Evolutionary conservation across 2,329 filamentous ascomycete genomes (phyloP).

Genomic region (Cadophora sp.): DNA sequence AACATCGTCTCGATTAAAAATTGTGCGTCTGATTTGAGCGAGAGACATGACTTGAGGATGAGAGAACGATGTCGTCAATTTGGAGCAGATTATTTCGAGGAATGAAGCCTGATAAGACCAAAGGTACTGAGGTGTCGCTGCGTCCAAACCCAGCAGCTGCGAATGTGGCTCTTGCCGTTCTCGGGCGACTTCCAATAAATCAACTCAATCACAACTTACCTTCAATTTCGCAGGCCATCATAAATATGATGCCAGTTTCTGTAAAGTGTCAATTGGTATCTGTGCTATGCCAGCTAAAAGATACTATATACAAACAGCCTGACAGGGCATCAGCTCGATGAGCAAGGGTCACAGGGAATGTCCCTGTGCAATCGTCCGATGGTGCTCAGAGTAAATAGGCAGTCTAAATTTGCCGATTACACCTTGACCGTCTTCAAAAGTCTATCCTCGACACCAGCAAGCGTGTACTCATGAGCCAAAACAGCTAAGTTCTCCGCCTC

Average conservation of each 20-base stretch:
- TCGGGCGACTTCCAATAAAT: neutral
- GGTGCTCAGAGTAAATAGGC: neutral
- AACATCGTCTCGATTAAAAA: neutral
- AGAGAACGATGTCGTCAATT: neutral
- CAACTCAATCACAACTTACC: neutral
- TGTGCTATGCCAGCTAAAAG: neutral
- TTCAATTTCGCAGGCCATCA: neutral
- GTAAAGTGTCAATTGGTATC: neutral
- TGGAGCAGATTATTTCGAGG: neutral
- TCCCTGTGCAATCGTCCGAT: neutral
- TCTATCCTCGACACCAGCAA: slow-evolving; percentile 87
- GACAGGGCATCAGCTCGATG: neutral
- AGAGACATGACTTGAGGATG: neutral
- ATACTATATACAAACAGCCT: slow-evolving; percentile 11
- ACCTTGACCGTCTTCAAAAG: slow-evolving; percentile 61
- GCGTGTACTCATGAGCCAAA: slow-evolving; percentile 88
- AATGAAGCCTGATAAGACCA: neutral
- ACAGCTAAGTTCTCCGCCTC: slow-evolving; percentile 97
- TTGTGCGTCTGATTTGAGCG: neutral
- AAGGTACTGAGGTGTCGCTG: neutral
- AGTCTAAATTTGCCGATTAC: slow-evolving; percentile 23
- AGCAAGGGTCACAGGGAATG: neutral
- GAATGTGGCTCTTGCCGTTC: neutral
- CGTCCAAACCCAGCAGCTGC: neutral
- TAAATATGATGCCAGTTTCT: neutral